Evolutionary conservation across 2,329 filamentous ascomycete species (phyloP), one percentile per base, ranked within the genome.

Genomic region (Pezicula carpinea): DNA sequence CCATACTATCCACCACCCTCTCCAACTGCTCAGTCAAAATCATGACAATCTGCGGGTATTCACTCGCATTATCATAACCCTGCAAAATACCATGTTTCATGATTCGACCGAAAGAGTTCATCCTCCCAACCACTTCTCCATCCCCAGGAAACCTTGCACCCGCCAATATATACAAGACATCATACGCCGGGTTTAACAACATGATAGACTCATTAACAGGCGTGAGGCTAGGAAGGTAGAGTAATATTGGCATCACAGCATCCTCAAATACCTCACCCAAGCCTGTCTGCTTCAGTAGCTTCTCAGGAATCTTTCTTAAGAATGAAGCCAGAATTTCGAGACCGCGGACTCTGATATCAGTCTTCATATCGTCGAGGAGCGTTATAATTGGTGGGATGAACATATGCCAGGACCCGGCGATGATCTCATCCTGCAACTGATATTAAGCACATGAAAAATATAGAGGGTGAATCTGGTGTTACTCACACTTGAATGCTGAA

Each of bases 161-260:
- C 4, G 71, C 63, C 5, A 96, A 73, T 0, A 69, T 67, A 15
- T 86, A 67, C 3, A 95, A 71, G 2, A 83, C 82, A 6, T 76
- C 72, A 54, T 90, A 95, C 0, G 85, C 81, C 6, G 75, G 72
- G 5, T 65, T 60, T 1, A 96, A 74, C 3, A 96, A 68, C 1
- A 61, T 59, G 2, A 86, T 60, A 4, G 87, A 87, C 47, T 93
- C 86, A 0, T 74, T 62, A 58, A 88, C 85, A 0, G 87, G 82
- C 0, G 89, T 96, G 35, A 95, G 70, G 11, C 76, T 80, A 0
- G 92, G 91, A 5, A 96, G 73, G 57, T 82, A 87, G 6, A 85
- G 74, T n/a, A 96, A 75, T 31, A 83, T 81, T 1, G 89, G 87
- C 53, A 83, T 76, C 2, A 89, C 66, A 3, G 83, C 78, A 17